Conservation (phyloP, 371 early-diverging fungal species). For the Mortierella sp. region DNA sequence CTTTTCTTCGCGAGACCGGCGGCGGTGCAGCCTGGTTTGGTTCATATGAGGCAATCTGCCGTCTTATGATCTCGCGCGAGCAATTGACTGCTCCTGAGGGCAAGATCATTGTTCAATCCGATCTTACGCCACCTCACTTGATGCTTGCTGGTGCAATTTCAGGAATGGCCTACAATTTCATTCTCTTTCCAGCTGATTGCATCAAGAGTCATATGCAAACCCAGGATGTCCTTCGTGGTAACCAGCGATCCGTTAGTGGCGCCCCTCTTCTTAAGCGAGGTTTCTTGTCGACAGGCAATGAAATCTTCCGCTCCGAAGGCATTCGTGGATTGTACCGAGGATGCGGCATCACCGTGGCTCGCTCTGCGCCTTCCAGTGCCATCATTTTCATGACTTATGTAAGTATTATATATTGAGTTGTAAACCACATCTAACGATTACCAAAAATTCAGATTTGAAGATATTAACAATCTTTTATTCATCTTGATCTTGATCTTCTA, state of each 20-base stretch:
- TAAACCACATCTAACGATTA: neutral
- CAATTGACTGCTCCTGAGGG: slow-evolving; percentile 38
- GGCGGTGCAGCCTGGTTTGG: slow-evolving; percentile 98
- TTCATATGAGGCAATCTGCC: slow-evolving; percentile 86
- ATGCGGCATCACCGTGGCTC: slow-evolving; percentile 90
- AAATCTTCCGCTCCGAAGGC: slow-evolving; percentile 85
- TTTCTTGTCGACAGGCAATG: slow-evolving; percentile 71
- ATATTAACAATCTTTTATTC: neutral
- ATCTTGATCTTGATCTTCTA: slow-evolving; percentile 1
- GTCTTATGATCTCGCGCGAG: slow-evolving; percentile 66
- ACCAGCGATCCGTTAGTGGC: slow-evolving; percentile 14
- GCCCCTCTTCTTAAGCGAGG: slow-evolving; percentile 30
- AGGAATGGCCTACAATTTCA: slow-evolving; percentile 92
- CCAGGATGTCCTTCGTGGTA: slow-evolving; percentile 68
- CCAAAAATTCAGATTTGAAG: neutral
- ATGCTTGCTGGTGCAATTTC: slow-evolving; percentile 93
- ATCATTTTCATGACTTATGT: slow-evolving; percentile 92
- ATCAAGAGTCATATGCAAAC: slow-evolving; percentile 96
- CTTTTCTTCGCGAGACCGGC: slow-evolving; percentile 89
- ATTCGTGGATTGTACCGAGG: slow-evolving; percentile 92
- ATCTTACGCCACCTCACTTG: slow-evolving; percentile 73
- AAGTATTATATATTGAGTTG: slow-evolving; percentile 36
- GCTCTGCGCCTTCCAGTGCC: slow-evolving; percentile 93
- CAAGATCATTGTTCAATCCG: slow-evolving; percentile 63
- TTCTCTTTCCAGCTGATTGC: slow-evolving; percentile 95